Conservation (phyloP, 768 basidiomycete genomes). For the Podaxis sp. region DNA sequence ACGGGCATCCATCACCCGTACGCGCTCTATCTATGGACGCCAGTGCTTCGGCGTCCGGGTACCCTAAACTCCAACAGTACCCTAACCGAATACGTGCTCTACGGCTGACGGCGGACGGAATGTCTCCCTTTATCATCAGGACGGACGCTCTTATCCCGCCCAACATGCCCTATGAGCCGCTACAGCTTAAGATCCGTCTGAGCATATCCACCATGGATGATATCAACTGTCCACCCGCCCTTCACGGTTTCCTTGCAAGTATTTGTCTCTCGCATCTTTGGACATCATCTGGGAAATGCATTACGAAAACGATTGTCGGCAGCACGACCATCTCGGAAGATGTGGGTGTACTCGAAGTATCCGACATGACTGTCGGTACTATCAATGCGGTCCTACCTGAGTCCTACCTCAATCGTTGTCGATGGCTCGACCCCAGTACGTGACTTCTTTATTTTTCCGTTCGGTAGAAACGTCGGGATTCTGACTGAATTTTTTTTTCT, state of each 20-base stretch:
- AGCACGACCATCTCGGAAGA: constrained; percentile 55
- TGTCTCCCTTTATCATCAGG: constrained; percentile 61
- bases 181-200: constrained; percentile 55
- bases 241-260: constrained; percentile 64
- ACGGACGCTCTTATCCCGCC: constrained; percentile 47
- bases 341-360: constrained; percentile 47
- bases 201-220: constrained; percentile 57
- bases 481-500: constrained; percentile 18
- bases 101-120: constrained; percentile 65
- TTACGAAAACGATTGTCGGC: constrained; percentile 58
- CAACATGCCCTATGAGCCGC: constrained; percentile 10
- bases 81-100: constrained; percentile 40
- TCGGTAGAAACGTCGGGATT: constrained; percentile 25
- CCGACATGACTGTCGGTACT: constrained; percentile 47
- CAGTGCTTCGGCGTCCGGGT: constrained; percentile 32
- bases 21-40: constrained; percentile 26
- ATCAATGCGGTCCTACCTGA: constrained; percentile 64
- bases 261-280: constrained; percentile 56
- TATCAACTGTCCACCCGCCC: constrained; percentile 48
- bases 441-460: constrained; percentile 22
- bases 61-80: constrained; percentile 20
- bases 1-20: constrained; percentile 9
- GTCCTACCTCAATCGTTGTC: constrained; percentile 62
- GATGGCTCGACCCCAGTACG: constrained; percentile 71
- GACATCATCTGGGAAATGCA: constrained; percentile 56